A percentile compares a stretch with the other conserved stretches of the same genome.
These are phyloP conservation scores for Mycosphaerella sp. DNA, from an alignment of 2,329 filamentous ascomycete genomes.

Conservation along the genomic window DNA sequence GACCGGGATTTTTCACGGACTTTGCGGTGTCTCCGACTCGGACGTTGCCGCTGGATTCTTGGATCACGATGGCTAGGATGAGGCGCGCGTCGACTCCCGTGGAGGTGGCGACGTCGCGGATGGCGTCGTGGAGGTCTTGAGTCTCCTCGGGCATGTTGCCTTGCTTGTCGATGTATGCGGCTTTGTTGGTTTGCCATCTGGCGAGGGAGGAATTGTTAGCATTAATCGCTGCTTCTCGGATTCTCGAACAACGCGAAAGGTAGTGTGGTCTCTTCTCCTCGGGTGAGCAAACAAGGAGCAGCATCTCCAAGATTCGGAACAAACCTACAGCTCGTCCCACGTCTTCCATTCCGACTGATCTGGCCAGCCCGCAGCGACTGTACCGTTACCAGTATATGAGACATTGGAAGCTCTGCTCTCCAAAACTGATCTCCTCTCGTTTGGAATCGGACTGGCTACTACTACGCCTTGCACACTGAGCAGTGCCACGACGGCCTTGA, in stretches of 20 bases:
- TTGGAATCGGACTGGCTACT: too few species aligned
- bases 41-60: slow-evolving; percentile 43
- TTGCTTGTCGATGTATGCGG: slow-evolving; percentile 2
- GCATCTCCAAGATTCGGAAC: too few species aligned
- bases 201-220: neutral
- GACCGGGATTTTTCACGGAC: slow-evolving; percentile 40
- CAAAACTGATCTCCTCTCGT: too few species aligned
- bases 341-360: slow-evolving; percentile 3
- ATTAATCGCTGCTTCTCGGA: neutral
- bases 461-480: neutral
- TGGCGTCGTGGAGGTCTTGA: slow-evolving; percentile 35
- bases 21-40: slow-evolving; percentile 39
- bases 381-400: slow-evolving; percentile 6
- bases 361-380: slow-evolving; percentile 7
- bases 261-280: too few species aligned
- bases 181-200: slow-evolving; percentile 2
- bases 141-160: slow-evolving; percentile 37
- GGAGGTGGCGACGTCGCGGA: slow-evolving; percentile 29
- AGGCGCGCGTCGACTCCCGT: slow-evolving; percentile 37
- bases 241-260: too few species aligned
- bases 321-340: slow-evolving; percentile 2
- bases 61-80: slow-evolving; percentile 40
- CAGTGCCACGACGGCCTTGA: neutral
- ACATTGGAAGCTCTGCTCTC: neutral
- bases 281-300: too few species aligned